Conservation (phyloP, 306 rosid genomes). For the Corylus americana region DNA sequence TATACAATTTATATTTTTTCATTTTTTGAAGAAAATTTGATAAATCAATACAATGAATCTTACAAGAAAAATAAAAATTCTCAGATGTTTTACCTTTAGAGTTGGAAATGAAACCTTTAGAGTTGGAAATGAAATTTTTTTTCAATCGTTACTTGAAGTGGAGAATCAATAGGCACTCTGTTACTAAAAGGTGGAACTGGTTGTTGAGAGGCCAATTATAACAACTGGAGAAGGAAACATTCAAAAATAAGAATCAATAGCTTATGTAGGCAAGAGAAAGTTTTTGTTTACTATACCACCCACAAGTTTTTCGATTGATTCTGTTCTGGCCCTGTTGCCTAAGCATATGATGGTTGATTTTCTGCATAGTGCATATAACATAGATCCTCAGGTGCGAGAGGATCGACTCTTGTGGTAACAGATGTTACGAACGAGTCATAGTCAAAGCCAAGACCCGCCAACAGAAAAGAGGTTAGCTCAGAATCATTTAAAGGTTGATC, state of each 20-base stretch:
- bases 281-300: neutral
- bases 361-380: neutral
- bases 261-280: neutral
- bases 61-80: too few relatives aligned
- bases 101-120: neutral
- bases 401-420: too few relatives aligned
- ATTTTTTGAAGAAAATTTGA: neutral
- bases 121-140: neutral
- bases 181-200: constrained; percentile 9
- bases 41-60: neutral
- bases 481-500: too few relatives aligned
- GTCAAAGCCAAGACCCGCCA: too few relatives aligned
- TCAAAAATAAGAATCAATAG: neutral
- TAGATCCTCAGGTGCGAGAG: neutral
- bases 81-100: neutral
- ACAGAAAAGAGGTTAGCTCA: too few relatives aligned
- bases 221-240: neutral
- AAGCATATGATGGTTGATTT: neutral
- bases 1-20: neutral
- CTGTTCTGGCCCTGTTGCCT: constrained; percentile 2
- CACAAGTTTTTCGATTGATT: neutral
- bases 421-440: too few relatives aligned
- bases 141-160: neutral
- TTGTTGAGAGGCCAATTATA: constrained; percentile 4
- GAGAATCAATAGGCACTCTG: constrained; percentile 1